phyloP scores from a whole-genome alignment of 2,329 filamentous ascomycete species.

The Neoascochyta sp. region DNA sequence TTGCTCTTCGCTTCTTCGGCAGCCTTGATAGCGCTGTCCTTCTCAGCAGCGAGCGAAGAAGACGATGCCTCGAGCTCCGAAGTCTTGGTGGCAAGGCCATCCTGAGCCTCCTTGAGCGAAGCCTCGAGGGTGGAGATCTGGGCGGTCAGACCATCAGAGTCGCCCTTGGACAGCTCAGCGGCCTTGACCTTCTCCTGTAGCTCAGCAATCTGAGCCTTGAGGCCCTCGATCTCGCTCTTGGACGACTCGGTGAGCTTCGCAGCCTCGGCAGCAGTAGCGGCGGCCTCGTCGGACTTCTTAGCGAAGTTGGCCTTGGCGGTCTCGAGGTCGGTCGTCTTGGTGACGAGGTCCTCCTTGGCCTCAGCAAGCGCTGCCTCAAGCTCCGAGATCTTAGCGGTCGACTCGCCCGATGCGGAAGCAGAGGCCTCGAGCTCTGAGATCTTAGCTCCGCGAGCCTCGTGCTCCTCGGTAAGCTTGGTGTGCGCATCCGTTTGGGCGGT shows the following conservation, averaged over 20 bases:
- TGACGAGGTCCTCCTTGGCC: slow-evolving; percentile 19
- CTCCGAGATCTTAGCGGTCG: slow-evolving; percentile 14
- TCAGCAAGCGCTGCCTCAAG: slow-evolving; percentile 11
- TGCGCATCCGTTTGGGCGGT: slow-evolving; percentile 14
- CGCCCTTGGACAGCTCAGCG: slow-evolving; percentile 22
- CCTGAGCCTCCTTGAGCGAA: slow-evolving; percentile 26
- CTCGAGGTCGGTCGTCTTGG: slow-evolving; percentile 28
- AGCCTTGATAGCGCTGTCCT: slow-evolving; percentile 20
- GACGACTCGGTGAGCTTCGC: slow-evolving; percentile 18
- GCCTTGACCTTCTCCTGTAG: slow-evolving; percentile 23
- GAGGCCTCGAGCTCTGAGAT: slow-evolving; percentile 17
- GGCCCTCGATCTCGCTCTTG: slow-evolving; percentile 19
- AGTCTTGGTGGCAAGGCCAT: slow-evolving; percentile 19
- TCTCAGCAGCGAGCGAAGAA: slow-evolving; percentile 17
- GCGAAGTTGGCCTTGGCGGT: slow-evolving; percentile 13
- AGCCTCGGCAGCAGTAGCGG: slow-evolving; percentile 16
- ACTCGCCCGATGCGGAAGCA: slow-evolving; percentile 15
- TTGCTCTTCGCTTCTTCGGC: slow-evolving; percentile 23
- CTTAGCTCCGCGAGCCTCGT: slow-evolving; percentile 15
- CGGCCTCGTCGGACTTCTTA: slow-evolving; percentile 10
- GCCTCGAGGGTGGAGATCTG: slow-evolving; percentile 28
- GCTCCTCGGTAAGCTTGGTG: slow-evolving; percentile 19
- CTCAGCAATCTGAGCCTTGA: slow-evolving; percentile 23
- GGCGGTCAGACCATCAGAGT: slow-evolving; percentile 21
- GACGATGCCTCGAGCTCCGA: slow-evolving; percentile 20